These are phyloP conservation scores for Cyamopsis tetragonoloba DNA, from an alignment of 306 rosid species.

Conservation along the genomic window DNA sequence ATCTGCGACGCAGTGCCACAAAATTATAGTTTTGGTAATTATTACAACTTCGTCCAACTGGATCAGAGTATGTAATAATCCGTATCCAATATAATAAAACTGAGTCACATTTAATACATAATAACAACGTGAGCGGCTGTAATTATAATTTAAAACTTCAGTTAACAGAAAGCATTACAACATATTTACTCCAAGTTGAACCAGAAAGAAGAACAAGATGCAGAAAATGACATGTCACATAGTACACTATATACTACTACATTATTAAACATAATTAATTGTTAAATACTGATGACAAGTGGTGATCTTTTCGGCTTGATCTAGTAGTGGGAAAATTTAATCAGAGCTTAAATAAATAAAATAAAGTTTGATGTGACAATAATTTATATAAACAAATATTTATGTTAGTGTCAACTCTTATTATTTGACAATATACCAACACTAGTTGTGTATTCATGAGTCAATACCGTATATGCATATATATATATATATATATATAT, in stretches of 20 bases:
- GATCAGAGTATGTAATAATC: no score
- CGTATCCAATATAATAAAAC: no score
- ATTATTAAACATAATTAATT: slow-evolving; percentile 24
- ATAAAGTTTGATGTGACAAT: slow-evolving; percentile 34
- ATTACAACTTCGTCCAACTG: no score
- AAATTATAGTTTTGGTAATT: no score
- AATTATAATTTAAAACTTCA: no score
- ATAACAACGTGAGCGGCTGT: no score
- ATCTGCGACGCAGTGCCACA: no score
- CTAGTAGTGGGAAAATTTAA: slow-evolving; percentile 1
- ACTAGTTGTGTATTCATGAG: background rate
- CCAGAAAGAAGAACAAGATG: slow-evolving; percentile 3
- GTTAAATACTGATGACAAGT: background rate
- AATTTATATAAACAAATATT: background rate
- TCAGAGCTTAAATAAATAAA: slow-evolving; percentile 20
- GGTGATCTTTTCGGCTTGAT: slow-evolving; percentile 4
- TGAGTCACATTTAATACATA: no score
- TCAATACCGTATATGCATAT: slow-evolving; percentile 29
- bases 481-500: no score
- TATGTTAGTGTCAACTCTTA: slow-evolving; percentile 12
- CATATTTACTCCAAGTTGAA: slow-evolving; percentile 12
- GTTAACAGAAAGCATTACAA: no score
- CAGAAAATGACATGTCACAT: slow-evolving; percentile 13
- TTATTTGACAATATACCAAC: background rate
- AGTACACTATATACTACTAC: background rate